Conservation (phyloP, 257 asterid species). For the Misopates orontium region DNA sequence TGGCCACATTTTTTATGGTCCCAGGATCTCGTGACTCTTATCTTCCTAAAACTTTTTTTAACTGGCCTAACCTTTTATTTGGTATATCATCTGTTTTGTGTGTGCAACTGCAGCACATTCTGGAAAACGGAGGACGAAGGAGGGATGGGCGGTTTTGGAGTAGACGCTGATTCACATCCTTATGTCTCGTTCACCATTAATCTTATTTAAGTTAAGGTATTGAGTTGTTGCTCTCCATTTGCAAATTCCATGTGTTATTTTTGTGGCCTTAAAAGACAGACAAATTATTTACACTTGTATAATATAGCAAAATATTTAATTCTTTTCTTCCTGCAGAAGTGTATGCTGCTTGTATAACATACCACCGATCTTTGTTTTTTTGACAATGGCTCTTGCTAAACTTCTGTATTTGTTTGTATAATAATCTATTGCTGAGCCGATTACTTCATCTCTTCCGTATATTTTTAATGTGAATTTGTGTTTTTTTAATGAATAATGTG, state of each 20-base stretch:
- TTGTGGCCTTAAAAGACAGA: slow-evolving; percentile 33
- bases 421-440: slow-evolving; percentile 18
- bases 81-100: slow-evolving; percentile 22
- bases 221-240: slow-evolving; percentile 35
- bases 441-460: not conserved
- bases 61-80: slow-evolving; percentile 18
- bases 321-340: slow-evolving; percentile 31
- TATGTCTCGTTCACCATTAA: slow-evolving; percentile 89
- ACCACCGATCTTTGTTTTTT: not conserved
- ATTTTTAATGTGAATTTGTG: slow-evolving; percentile 22
- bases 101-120: slow-evolving; percentile 61
- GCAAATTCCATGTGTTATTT: slow-evolving; percentile 26
- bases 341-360: slow-evolving; percentile 31
- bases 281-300: slow-evolving; percentile 41
- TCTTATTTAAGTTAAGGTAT: slow-evolving; percentile 51
- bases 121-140: slow-evolving; percentile 89
- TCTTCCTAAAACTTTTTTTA: slow-evolving; percentile 14
- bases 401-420: slow-evolving; percentile 13
- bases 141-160: slow-evolving; percentile 66
- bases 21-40: slow-evolving; percentile 16
- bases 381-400: not conserved
- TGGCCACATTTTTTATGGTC: slow-evolving; percentile 33
- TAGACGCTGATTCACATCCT: slow-evolving; percentile 74
- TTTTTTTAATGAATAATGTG: too few relatives aligned
- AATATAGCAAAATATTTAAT: slow-evolving; percentile 31